Conservation (phyloP, 352 stramenopile genomes). For the Pythium rishiriense region DNA sequence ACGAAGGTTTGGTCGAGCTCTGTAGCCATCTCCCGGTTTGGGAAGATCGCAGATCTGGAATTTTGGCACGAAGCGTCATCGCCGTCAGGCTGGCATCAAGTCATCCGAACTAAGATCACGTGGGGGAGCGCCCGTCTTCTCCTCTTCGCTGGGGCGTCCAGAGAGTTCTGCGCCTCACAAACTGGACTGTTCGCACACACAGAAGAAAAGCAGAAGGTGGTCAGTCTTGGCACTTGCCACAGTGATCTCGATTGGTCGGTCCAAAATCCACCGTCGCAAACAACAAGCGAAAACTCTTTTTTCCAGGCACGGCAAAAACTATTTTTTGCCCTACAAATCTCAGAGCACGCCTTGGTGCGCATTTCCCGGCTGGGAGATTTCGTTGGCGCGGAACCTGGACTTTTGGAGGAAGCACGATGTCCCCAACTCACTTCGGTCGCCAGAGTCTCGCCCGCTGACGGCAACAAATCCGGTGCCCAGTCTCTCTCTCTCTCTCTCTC, state of each 20-base stretch:
- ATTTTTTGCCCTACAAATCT: no score
- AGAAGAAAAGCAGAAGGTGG: constrained; percentile 21
- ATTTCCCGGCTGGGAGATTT: no score
- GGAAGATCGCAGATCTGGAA: constrained; percentile 5
- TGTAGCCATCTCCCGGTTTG: constrained; percentile 6
- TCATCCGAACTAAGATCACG: constrained; percentile 18
- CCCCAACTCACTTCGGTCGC: constrained; percentile 4
- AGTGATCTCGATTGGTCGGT: constrained; percentile 19
- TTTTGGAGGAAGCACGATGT: background rate
- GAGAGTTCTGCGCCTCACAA: constrained; percentile 16
- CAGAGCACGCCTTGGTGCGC: no score
- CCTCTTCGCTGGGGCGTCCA: constrained; percentile 5
- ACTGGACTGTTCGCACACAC: constrained; percentile 15
- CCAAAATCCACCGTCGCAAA: no score
- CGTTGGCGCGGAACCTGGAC: no score
- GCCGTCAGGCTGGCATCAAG: constrained; percentile 9
- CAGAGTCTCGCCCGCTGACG: background rate
- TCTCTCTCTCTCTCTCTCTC: no score
- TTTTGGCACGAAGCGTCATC: constrained; percentile 2
- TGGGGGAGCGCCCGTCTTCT: constrained; percentile 2
- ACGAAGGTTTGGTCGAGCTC: background rate
- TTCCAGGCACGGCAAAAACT: no score
- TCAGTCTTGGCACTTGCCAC: constrained; percentile 17
- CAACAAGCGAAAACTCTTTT: no score
- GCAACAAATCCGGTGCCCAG: background rate